phyloP scores from a whole-genome alignment of 495 filamentous ascomycete genomes.

The Neurospora sp. region DNA sequence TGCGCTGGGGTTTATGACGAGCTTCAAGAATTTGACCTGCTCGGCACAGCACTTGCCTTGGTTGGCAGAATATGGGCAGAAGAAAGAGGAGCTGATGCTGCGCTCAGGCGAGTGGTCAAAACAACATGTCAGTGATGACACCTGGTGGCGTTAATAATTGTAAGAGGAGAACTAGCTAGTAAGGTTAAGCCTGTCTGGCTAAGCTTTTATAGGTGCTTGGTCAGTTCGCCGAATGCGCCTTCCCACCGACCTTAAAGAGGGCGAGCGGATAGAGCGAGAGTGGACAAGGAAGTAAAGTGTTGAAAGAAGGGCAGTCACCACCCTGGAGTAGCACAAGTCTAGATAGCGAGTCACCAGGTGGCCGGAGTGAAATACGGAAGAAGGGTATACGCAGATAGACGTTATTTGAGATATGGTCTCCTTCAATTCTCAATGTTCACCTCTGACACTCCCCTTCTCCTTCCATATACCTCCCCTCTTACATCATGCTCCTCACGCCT shows the following conservation, averaged over 20 bases:
- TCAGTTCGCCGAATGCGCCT: too few relatives aligned
- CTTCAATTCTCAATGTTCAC: background rate
- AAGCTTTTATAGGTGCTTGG: too few relatives aligned
- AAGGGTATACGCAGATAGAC: too few relatives aligned
- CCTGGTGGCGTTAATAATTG: too few relatives aligned
- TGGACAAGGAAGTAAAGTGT: background rate
- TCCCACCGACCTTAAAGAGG: background rate
- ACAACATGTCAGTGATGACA: too few relatives aligned
- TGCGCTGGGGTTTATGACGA: background rate
- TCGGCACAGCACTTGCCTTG: background rate
- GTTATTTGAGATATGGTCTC: background rate
- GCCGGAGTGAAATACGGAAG: too few relatives aligned
- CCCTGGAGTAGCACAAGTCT: background rate
- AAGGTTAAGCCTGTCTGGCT: background rate
- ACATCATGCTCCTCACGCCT: background rate
- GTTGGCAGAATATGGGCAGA: background rate
- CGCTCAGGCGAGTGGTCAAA: too few relatives aligned
- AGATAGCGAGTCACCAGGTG: too few relatives aligned
- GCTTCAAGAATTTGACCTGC: background rate
- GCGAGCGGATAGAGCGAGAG: background rate
- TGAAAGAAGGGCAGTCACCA: background rate
- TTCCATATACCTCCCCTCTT: background rate
- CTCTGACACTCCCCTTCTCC: background rate
- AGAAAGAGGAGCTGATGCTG: background rate
- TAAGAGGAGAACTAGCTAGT: too few relatives aligned